phyloP scores from a whole-genome alignment of 2,329 filamentous ascomycete species.

The Verticillium isaacii region DNA sequence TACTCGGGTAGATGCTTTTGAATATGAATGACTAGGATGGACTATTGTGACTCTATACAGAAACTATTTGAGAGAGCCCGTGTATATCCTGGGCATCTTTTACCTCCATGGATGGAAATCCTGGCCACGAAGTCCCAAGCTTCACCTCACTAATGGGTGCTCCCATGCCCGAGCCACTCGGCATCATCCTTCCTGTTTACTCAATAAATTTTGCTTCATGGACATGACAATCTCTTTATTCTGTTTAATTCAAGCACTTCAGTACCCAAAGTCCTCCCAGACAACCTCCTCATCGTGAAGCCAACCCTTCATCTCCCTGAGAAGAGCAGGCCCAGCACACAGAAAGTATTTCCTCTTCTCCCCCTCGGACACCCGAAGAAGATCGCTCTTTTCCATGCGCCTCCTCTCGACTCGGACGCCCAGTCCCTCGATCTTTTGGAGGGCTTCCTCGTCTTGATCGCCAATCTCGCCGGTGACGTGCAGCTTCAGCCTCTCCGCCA shows the following conservation, averaged over 20 bases:
- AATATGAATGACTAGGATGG: no score
- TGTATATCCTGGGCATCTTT: no score
- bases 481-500: slow-evolving; percentile 50
- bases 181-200: no score
- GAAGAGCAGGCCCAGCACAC: slow-evolving; percentile 40
- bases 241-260: slow-evolving; percentile 6
- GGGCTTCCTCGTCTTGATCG: slow-evolving; percentile 27
- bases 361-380: slow-evolving; percentile 29
- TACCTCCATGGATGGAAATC: no score
- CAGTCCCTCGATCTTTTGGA: slow-evolving; percentile 23
- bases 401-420: slow-evolving; percentile 28
- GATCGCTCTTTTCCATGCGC: slow-evolving; percentile 35
- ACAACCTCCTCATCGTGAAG: slow-evolving; percentile 47
- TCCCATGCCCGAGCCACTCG: no score
- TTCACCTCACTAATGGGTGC: no score
- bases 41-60: no score
- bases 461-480: slow-evolving; percentile 55
- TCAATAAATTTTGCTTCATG: no score
- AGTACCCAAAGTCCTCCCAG: slow-evolving; percentile 60
- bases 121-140: no score
- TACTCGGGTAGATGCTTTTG: no score
- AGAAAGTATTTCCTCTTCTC: slow-evolving; percentile 46
- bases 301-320: slow-evolving; percentile 42
- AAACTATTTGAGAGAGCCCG: no score
- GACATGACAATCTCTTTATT: no score